Conservation (phyloP, 2,329 filamentous ascomycete species). For the Nannizzia gypsea region DNA sequence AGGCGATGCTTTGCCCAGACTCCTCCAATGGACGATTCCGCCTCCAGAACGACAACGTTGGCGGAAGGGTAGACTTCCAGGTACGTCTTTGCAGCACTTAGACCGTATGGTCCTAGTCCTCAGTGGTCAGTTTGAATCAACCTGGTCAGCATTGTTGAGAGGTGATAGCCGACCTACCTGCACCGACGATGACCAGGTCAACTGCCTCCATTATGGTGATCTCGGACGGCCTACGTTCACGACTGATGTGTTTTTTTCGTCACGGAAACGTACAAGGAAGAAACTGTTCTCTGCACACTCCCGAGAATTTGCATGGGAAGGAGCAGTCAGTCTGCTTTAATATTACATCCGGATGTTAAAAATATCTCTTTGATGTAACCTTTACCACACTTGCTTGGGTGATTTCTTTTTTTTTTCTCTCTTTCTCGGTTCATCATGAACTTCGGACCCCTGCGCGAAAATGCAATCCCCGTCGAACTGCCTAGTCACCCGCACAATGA, state of each 20-base stretch:
- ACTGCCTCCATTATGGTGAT: background rate
- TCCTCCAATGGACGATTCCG: conserved; percentile 49
- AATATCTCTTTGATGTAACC: background rate
- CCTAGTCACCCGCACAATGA: background rate
- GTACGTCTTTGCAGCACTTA: conserved; percentile 51
- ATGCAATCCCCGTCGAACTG: background rate
- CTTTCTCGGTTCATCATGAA: background rate
- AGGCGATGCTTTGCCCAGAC: conserved; percentile 57
- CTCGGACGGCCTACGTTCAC: background rate
- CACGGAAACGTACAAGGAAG: background rate
- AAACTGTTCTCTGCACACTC: background rate
- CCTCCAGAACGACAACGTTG: conserved; percentile 48
- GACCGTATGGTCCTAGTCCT: conserved; percentile 37
- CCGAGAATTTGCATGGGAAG: background rate
- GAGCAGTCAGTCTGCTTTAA: background rate
- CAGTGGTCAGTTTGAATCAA: conserved; percentile 22
- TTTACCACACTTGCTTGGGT: background rate
- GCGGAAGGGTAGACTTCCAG: conserved; percentile 47
- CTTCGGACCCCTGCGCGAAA: background rate
- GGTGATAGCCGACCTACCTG: conserved; percentile 34
- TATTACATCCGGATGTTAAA: background rate
- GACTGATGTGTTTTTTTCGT: background rate
- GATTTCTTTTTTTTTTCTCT: background rate
- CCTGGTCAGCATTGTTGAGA: background rate
- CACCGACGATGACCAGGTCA: conserved; percentile 32